Evolutionary conservation across 1,139 yeast genomes (phyloP), one percentile per base, ranked within the genome.

Genomic region (Sugiyamaella japonica): DNA sequence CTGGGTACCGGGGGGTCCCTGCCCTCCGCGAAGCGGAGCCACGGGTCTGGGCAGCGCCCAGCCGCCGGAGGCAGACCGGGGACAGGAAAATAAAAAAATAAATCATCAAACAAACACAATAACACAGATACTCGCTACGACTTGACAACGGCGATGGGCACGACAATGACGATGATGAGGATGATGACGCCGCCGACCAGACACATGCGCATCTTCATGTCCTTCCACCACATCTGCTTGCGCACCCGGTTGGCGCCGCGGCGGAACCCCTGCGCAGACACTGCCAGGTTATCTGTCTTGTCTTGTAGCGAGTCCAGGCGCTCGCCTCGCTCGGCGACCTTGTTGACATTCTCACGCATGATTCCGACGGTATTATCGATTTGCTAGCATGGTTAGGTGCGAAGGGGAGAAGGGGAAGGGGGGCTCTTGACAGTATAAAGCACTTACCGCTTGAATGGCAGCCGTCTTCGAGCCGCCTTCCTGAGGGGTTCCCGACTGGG

Each of bases 191-290:
- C 95, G 44, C 88, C 79, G 58, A 89, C 86, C 59, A 93, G 78
- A 73, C 99, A 93, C 78, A 91, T 77, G 72, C 96, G 85, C 95
- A 93, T 88, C 77, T 93, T 93, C 82, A 95, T 81, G 72, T 93
- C 97, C 74, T 95, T 93, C 89, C 96, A 88, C 99, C 99, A 93
- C 98, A 93, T 93, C 70, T 90, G 96, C 73, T 91, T 95, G 76
- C 99, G 87, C 49, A 93, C 98, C 66, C 96, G 84, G 75, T 91
- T 93, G 56, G 99, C 99, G 42, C 97, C 96, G 71, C 96, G 83
- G 72, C 96, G 89, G 78, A 95, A 95, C 34, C 97, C 95, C 66
- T 89, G 95, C 7, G 99, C 99, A 52, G 91, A 83, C 52, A 86
- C 89, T 41, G 96, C 97, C 68, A 93, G 80, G 71, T 89, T 89